Percentiles rank a stretch among this genome's conserved stretches.
Evolutionary conservation across 176 grass and related monocot genomes (phyloP).

Genomic region (Paspalum vaginatum): DNA sequence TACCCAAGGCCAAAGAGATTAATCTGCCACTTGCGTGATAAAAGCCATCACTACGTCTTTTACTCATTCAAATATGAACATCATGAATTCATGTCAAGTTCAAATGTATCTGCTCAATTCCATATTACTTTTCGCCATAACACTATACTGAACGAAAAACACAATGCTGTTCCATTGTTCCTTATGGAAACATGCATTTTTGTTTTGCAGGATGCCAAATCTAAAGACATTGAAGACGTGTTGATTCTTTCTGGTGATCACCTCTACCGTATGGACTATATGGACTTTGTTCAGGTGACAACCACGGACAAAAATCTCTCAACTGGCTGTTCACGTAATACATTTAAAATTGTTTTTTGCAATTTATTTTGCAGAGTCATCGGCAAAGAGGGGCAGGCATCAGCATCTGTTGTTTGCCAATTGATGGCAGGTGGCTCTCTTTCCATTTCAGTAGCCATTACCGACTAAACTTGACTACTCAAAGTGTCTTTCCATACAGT

Average conservation of each 20-base stretch:
- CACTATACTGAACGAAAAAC: background rate
- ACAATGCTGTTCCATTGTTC: background rate
- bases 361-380: constrained; percentile 63
- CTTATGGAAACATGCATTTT: background rate
- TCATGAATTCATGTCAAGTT: background rate
- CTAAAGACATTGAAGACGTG: constrained; percentile 83
- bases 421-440: constrained; percentile 65
- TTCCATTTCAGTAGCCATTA: constrained; percentile 16
- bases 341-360: background rate
- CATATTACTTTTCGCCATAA: background rate
- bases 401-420: constrained; percentile 84
- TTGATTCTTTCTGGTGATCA: constrained; percentile 94
- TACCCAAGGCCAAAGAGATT: background rate
- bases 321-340: constrained; percentile 17
- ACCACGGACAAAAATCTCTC: constrained; percentile 6
- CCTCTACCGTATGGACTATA: constrained; percentile 90
- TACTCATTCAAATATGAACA: background rate
- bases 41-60: background rate
- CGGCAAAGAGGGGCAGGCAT: constrained; percentile 77
- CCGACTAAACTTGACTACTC: background rate
- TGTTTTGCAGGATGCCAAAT: constrained; percentile 62
- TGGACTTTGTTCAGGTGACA: constrained; percentile 81
- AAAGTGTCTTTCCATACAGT: constrained; percentile 5
- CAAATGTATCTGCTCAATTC: background rate
- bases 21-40: background rate